phyloP scores from a whole-genome alignment of 2,329 filamentous ascomycete genomes.

The Raffaelea deltoideospora region DNA sequence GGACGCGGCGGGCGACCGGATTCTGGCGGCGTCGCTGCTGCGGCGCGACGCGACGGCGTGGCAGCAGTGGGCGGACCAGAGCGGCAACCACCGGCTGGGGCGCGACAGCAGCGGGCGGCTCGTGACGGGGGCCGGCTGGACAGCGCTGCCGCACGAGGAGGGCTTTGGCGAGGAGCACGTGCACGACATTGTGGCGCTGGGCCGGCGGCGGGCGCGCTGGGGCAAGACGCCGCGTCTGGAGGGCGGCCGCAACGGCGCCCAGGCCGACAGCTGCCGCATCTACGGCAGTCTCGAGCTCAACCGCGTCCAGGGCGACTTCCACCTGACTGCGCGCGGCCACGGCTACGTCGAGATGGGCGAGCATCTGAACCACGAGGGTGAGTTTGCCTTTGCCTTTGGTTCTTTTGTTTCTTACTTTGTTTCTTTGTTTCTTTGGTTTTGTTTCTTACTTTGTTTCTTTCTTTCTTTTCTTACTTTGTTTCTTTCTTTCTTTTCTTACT shows the following conservation, averaged over 20 bases:
- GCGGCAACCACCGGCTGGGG: constrained; percentile 48
- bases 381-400: constrained; percentile 20
- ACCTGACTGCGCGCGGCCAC: constrained; percentile 88
- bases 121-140: constrained; percentile 42
- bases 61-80: constrained; percentile 62
- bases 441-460: no score
- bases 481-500: no score
- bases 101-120: constrained; percentile 37
- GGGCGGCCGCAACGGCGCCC: constrained; percentile 28
- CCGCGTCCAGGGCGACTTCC: constrained; percentile 95
- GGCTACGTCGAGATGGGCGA: constrained; percentile 72
- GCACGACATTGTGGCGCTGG: constrained; percentile 71
- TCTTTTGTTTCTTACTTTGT: no score
- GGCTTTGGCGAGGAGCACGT: constrained; percentile 71
- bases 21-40: constrained; percentile 64
- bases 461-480: no score
- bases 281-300: constrained; percentile 85
- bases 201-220: constrained; percentile 48
- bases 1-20: constrained; percentile 83
- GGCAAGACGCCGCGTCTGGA: constrained; percentile 60
- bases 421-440: not conserved
- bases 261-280: constrained; percentile 66
- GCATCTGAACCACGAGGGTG: constrained; percentile 72
- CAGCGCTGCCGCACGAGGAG: constrained; percentile 39
- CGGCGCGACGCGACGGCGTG: constrained; percentile 66